Evolutionary conservation across 306 rosid species (phyloP), one percentile per base, ranked within the genome.

Genomic region (Vigna radiata): DNA sequence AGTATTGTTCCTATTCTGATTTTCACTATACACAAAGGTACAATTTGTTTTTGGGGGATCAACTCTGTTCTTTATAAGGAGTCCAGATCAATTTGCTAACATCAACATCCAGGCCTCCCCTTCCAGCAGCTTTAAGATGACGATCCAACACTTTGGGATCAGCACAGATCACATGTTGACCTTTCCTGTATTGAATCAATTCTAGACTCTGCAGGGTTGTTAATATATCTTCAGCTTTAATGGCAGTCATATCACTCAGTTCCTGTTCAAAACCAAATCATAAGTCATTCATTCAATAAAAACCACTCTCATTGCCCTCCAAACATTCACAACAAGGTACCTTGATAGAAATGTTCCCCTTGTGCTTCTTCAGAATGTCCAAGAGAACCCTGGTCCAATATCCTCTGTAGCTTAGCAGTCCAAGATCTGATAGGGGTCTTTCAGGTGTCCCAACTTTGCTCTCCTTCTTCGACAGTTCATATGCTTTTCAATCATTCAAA

Each of bases 181-280:
- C 98, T 75, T 96, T 96, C 85, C 99, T 85, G 90, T 96, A 96
- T 71, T 96, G 99, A 70, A 96, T 93, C 86, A 96, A 84, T 72
- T 96, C 99, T 16, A 96, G 87, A 77, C 86, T 85, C 85, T 96
- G 98, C 41, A 93, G 94, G 77, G 99, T 96, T 62, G 81, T 74
- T 84, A 96, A 82, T 73, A 96, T 96, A 83, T 96, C 99, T 72
- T 96, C 99, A 0, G 99, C 96, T 83, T 90, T 96, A 69, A 96
- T 96, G 59, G 97, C 99, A 59, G 99, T 96, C 99, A 96, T 93
- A 90, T 96, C 99, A 80, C 99, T 96, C 27, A 96, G 96, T 83
- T 96, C 99, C 99, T 96, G 90, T 11, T 11, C 61, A 49, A 4
- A 41, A 72, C 58, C 10, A 55, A 1, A 25, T 25, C 27, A 25